Evolutionary conservation across 1,284 basidiomycete genomes (phyloP).

Genomic region (Moesziomyces antarcticus): DNA sequence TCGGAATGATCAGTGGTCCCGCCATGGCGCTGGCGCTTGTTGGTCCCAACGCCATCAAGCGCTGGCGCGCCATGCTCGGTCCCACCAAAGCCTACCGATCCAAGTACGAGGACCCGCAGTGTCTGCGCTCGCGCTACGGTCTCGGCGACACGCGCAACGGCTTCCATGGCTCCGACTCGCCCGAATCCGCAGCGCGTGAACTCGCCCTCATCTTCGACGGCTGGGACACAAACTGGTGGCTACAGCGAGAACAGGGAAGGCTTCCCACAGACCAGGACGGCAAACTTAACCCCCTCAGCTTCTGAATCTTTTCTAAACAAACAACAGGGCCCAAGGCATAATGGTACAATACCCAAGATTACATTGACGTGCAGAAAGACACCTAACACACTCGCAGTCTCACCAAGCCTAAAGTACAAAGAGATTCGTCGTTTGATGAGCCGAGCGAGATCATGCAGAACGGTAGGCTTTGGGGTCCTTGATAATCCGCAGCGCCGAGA

Average conservation of each 20-base stretch:
- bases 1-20: slow-evolving; percentile 62
- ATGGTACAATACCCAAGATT: slow-evolving; percentile 9
- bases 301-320: not conserved
- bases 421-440: not conserved
- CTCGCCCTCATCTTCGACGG: slow-evolving; percentile 53
- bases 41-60: slow-evolving; percentile 54
- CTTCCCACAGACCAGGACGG: slow-evolving; percentile 19
- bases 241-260: slow-evolving; percentile 31
- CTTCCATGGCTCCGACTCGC: slow-evolving; percentile 60
- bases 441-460: slow-evolving; percentile 26
- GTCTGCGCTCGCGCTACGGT: slow-evolving; percentile 56
- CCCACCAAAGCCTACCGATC: slow-evolving; percentile 63
- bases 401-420: not conserved
- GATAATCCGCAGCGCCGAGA: slow-evolving; percentile 51
- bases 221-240: slow-evolving; percentile 55
- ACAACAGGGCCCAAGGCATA: not conserved
- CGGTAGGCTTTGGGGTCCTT: slow-evolving; percentile 60
- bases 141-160: slow-evolving; percentile 65
- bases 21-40: slow-evolving; percentile 59
- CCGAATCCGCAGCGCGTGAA: slow-evolving; percentile 37
- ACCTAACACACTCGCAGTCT: too few species aligned
- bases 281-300: slow-evolving; percentile 24
- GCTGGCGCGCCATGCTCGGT: slow-evolving; percentile 60
- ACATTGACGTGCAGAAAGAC: not conserved
- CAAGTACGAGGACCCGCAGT: slow-evolving; percentile 50